Evolutionary conservation across 495 filamentous ascomycete genomes (phyloP), one percentile per base, ranked within the genome.

Genomic region (Monascus purpureus): DNA sequence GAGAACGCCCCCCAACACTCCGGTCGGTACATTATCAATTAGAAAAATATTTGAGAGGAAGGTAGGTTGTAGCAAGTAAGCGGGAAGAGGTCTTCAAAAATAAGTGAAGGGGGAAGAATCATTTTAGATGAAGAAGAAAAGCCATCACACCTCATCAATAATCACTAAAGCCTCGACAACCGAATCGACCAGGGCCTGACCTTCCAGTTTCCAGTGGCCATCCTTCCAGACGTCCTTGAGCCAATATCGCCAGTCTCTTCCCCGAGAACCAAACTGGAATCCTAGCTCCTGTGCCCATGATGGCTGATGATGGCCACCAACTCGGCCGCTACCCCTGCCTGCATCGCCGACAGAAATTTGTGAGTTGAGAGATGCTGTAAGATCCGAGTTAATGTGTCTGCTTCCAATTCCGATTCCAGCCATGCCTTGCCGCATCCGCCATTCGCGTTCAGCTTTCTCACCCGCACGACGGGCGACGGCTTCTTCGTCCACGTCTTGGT

Each of bases 401-500:
- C 40, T 41, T 1, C 39, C 43, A 3, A 55, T 30, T 3, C 24
- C 43, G 4, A 39, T 34, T 6, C 36, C 41, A 1, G 46, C 29
- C 37, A 41, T 49, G 11, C 67, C 71, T 48, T 88, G 77, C 17
- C 67, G 68, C 39, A 75, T 68, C 31, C 70, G 68, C 85, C 90
- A 97, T 52, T 73, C 77, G 28, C 63, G 64, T 56, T 94, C 90
- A 6, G 86, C 90, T 43, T 71, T 71, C 46, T 78, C 72, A 28
- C 74, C 82, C 2, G 90, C 90, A 36, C 72, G 64, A 20, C 70
- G 63, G 11, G 92, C 72, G 16, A 82, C 77, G 28, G 58, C 61
- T 28, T 92, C 85, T 43, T 86, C 85, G 47, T 94, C 76, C 61
- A 94, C 90, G 12, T 67, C 64, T 37, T 78, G 70, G 63, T 93